A percentile compares a stretch with the other conserved stretches of the same genome.
Conservation (phyloP, 306 rosid genomes). For the Malus asiatica region DNA sequence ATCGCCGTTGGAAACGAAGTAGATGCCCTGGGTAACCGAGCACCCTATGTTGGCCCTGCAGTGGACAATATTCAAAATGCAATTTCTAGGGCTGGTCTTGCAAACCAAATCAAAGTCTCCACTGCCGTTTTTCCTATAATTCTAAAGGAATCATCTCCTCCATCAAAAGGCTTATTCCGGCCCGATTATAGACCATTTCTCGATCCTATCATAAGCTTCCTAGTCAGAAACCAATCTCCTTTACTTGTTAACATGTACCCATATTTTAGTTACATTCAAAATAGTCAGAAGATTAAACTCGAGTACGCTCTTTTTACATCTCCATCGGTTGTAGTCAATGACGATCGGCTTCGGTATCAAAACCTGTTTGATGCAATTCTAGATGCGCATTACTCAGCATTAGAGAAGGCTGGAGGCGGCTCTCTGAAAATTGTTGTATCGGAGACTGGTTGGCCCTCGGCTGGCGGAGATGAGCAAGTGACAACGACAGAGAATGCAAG, state of each 20-base stretch:
- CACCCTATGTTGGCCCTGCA: slow-evolving; percentile 30
- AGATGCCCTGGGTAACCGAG: neutral
- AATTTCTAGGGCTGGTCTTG: slow-evolving; percentile 19
- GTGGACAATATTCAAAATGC: slow-evolving; percentile 40
- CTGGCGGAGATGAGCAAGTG: slow-evolving; percentile 18
- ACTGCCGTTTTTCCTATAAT: slow-evolving; percentile 23
- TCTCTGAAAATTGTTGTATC: slow-evolving; percentile 32
- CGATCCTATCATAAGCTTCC: slow-evolving; percentile 17
- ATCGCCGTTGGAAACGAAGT: slow-evolving; percentile 51
- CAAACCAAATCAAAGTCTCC: slow-evolving; percentile 32
- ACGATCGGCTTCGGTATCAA: slow-evolving; percentile 21
- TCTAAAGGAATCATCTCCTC: slow-evolving; percentile 30
- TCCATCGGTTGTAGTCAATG: slow-evolving; percentile 22
- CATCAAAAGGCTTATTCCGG: slow-evolving; percentile 34
- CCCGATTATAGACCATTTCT: slow-evolving; percentile 4
- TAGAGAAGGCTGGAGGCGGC: slow-evolving; percentile 34
- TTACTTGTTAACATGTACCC: slow-evolving; percentile 37
- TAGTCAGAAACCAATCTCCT: slow-evolving; percentile 23
- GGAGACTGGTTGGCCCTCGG: slow-evolving; percentile 54
- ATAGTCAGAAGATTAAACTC: slow-evolving; percentile 3
- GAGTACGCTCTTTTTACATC: slow-evolving; percentile 32
- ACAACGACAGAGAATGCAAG: slow-evolving; percentile 33
- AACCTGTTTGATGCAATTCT: slow-evolving; percentile 35
- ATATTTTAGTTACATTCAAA: slow-evolving; percentile 18
- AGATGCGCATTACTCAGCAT: slow-evolving; percentile 35